Evolutionary conservation across 164 flowering plant species (phyloP).

Genomic region (Magnolia sinica): DNA sequence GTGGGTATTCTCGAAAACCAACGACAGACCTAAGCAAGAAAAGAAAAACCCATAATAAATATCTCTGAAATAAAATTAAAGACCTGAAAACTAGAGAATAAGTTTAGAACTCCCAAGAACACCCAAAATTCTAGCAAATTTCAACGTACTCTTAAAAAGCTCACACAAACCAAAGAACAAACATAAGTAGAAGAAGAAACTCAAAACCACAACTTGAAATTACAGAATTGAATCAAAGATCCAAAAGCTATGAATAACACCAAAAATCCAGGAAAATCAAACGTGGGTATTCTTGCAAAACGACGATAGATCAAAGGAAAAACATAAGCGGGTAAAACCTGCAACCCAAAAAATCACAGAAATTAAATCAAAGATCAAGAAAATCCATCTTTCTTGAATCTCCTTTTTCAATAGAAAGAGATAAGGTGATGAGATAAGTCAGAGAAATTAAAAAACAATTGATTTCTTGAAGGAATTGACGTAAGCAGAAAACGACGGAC

Average conservation of each 20-base stretch:
- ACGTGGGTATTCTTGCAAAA: background rate
- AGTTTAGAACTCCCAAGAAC: too few species aligned
- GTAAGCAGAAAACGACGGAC: conserved; percentile 3
- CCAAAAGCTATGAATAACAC: background rate
- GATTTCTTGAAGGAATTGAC: background rate
- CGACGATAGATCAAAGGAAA: background rate
- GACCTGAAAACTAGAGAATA: too few species aligned
- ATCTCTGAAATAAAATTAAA: too few species aligned
- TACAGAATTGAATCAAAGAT: too few species aligned
- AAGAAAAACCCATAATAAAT: too few species aligned
- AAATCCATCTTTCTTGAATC: background rate
- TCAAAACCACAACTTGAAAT: background rate
- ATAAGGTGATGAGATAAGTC: too few species aligned
- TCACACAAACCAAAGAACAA: background rate
- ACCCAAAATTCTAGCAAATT: too few species aligned
- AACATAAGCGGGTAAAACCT: background rate
- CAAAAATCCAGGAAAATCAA: background rate
- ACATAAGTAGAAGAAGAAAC: background rate
- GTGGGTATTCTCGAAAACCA: background rate
- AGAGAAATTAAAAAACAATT: background rate
- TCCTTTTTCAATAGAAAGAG: background rate
- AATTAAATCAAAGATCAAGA: background rate
- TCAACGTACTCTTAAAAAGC: too few species aligned
- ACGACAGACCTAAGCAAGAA: background rate
- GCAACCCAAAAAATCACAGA: background rate